Evolutionary conservation across 805 yeast species (phyloP).

Genomic region (Metschnikowia lochheadii): DNA sequence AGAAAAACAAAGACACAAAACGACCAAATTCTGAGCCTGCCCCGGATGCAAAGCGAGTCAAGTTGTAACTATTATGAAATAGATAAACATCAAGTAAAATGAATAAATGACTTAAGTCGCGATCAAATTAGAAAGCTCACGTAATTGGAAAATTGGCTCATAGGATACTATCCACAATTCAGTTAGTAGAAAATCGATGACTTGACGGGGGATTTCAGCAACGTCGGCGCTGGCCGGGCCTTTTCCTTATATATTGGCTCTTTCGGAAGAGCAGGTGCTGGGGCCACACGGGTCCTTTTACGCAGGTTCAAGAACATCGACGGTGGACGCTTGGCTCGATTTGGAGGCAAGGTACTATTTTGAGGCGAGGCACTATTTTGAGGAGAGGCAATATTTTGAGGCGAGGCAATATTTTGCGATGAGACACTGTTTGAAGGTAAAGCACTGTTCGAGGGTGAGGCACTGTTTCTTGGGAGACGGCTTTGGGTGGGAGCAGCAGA

Average conservation of each 20-base stretch:
- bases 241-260: not conserved
- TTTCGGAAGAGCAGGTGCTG: slow-evolving; percentile 8
- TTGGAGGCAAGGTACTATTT: not conserved
- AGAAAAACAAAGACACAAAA: slow-evolving; percentile 18
- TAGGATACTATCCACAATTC: not conserved
- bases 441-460: not conserved
- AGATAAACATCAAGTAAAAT: too few species aligned
- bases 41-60: not conserved
- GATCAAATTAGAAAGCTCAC: too few species aligned
- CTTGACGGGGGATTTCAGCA: slow-evolving; percentile 17
- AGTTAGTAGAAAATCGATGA: slow-evolving; percentile 28
- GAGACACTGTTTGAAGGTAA: too few species aligned
- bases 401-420: not conserved
- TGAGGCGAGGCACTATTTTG: too few species aligned
- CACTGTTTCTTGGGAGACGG: not conserved
- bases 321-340: slow-evolving; percentile 9
- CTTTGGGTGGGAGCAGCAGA: slow-evolving; percentile 1
- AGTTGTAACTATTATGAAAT: not conserved
- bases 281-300: slow-evolving; percentile 5
- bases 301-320: slow-evolving; percentile 13
- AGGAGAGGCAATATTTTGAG: not conserved
- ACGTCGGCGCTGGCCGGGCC: not conserved
- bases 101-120: too few species aligned
- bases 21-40: slow-evolving; percentile 13
- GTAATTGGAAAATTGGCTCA: too few species aligned